Evolutionary conservation across 2,329 filamentous ascomycete genomes (phyloP), one percentile per base, ranked within the genome.

Genomic region (Penicillium glabrum): DNA sequence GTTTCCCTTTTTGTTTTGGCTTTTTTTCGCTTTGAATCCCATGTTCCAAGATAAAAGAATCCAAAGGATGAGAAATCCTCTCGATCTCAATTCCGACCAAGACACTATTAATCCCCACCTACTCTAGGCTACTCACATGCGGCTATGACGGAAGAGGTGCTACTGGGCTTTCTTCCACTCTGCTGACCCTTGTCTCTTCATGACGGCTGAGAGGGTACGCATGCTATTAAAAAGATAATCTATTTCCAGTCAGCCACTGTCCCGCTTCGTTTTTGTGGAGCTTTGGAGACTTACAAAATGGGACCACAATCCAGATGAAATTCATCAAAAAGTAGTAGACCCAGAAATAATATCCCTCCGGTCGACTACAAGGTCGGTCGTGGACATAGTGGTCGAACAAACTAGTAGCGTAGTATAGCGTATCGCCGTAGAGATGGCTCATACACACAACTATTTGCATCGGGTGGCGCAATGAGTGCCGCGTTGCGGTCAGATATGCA

Each of bases 281-380:
- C 31, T 5, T 33, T 33, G n/a, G 7, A 26, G 39, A 79, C 82
- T 76, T 70, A 85, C 83, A 73, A 21, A 72, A 73, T 6, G 86
- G 86, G 52, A 88, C 81, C 31, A 86, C 75, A 53, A 88, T 86
- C 86, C 86, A 88, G 69, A 87, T 83, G 51, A 81, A 80, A 66
- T 88, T 88, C 84, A 87, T 86, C 31, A 84, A 72, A 55, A 88
- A 80, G 69, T 85, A 88, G 71, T 88, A 88, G 41, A 82, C 77
- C 84, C 85, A 88, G 70, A 85, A 88, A 71, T 88, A 88, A 61
- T 83, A 83, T 5, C 79, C 75, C 70, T 88, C 86, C 0, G 86
- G 86, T 56, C 86, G 77, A 61, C 81, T 85, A 69, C 87, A 86
- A 11, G 78, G 75, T 21, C 82, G 68, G 10, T 79, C 77, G 59